Evolutionary conservation across 2,329 filamentous ascomycete genomes (phyloP).

Genomic region (Stachybotrys chartarum): DNA sequence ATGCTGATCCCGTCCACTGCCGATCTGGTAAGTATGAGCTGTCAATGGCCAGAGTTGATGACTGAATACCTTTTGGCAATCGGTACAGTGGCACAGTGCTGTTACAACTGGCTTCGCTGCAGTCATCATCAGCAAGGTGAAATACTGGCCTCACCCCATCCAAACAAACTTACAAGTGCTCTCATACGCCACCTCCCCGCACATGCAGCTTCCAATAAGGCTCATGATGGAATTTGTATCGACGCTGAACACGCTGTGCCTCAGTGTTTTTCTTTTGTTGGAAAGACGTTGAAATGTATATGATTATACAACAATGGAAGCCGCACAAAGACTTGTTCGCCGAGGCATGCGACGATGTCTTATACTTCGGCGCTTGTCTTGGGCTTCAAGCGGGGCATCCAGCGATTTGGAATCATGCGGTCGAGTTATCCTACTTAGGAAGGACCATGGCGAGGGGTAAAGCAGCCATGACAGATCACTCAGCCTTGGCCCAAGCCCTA

Average conservation of each 20-base stretch:
- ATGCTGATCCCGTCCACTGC: slow-evolving; percentile 44
- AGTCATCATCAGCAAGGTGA: background rate
- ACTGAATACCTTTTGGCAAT: slow-evolving; percentile 47
- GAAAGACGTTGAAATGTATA: too few relatives aligned
- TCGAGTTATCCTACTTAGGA: background rate
- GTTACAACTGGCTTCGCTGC: slow-evolving; percentile 31
- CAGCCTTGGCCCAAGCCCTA: too few relatives aligned
- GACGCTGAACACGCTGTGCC: background rate
- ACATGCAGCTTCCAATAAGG: slow-evolving; percentile 27
- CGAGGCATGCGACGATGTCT: background rate
- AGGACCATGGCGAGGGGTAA: background rate
- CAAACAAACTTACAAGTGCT: slow-evolving; percentile 18
- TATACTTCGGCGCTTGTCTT: background rate
- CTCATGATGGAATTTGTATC: slow-evolving; percentile 5
- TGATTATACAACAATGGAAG: too few relatives aligned
- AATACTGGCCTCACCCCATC: background rate
- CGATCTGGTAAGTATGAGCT: background rate
- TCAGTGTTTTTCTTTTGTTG: background rate
- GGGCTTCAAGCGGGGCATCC: background rate
- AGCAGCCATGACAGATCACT: background rate
- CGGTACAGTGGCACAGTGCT: slow-evolving; percentile 44
- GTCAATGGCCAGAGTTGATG: background rate
- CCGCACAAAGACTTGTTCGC: too few relatives aligned
- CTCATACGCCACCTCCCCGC: slow-evolving; percentile 25
- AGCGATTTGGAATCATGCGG: background rate